Evolutionary conservation across 1,139 yeast species (phyloP).

Genomic region (Debaryomyces udenii): DNA sequence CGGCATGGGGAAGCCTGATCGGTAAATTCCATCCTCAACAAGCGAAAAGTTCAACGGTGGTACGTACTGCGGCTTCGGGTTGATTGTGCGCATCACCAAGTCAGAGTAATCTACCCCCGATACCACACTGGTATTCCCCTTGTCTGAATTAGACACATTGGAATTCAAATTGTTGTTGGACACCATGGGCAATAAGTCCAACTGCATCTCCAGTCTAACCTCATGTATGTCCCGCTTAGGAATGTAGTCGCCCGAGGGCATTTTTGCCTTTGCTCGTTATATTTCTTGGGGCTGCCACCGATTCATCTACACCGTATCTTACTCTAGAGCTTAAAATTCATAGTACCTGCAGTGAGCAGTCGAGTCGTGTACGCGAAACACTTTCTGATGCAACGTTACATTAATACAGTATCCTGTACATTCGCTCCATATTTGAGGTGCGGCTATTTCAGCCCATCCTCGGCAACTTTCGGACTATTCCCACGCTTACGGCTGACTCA

Average conservation of each 20-base stretch:
- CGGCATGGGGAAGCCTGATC: conserved; percentile 94
- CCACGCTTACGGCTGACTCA: no score
- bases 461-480: no score
- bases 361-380: no score
- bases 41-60: conserved; percentile 92
- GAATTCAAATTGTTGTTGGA: not conserved
- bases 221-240: conserved; percentile 14
- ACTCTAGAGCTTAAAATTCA: no score
- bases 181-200: conserved; percentile 16
- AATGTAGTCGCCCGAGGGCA: not conserved
- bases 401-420: no score
- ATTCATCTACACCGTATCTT: no score
- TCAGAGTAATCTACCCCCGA: conserved; percentile 2
- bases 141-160: not conserved
- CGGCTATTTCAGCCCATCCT: no score
- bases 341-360: no score
- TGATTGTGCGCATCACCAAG: conserved; percentile 9
- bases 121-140: not conserved
- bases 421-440: no score
- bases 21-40: conserved; percentile 82
- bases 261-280: not conserved
- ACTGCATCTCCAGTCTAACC: conserved; percentile 12
- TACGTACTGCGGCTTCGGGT: conserved; percentile 42
- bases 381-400: no score
- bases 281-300: no score